phyloP scores from a whole-genome alignment of 768 basidiomycete genomes.

The Podaxis sp. region DNA sequence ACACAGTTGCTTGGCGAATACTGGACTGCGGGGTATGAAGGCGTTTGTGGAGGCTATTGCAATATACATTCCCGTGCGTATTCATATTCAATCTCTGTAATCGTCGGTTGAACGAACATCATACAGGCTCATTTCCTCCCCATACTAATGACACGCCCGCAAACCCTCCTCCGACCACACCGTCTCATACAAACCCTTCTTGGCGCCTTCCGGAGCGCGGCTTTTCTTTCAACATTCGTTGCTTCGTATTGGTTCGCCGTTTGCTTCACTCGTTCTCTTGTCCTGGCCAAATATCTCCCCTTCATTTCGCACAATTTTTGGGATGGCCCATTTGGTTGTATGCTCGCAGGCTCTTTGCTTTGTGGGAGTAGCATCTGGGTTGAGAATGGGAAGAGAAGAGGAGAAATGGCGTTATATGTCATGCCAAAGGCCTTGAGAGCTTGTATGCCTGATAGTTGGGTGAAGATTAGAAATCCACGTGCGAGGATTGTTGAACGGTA shows the following conservation, averaged over 20 bases:
- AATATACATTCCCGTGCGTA: constrained; percentile 68
- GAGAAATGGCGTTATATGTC: constrained; percentile 80
- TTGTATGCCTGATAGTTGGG: constrained; percentile 52
- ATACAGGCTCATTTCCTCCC: constrained; percentile 70
- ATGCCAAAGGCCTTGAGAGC: constrained; percentile 66
- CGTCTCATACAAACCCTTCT: constrained; percentile 38
- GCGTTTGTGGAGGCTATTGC: constrained; percentile 61
- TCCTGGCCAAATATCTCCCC: constrained; percentile 60
- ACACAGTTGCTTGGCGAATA: constrained; percentile 58
- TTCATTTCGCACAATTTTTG: constrained; percentile 71
- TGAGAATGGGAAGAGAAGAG: constrained; percentile 64
- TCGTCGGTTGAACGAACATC: not conserved
- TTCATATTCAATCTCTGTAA: not conserved
- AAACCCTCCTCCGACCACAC: constrained; percentile 41
- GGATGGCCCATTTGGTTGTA: constrained; percentile 72
- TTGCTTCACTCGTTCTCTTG: constrained; percentile 63
- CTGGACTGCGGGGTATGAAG: constrained; percentile 42
- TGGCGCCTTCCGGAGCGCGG: constrained; percentile 58
- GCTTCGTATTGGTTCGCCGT: constrained; percentile 67
- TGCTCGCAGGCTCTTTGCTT: constrained; percentile 59
- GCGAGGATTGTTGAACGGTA: constrained; percentile 52
- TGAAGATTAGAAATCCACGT: constrained; percentile 37
- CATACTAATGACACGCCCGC: constrained; percentile 54
- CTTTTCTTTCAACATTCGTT: constrained; percentile 71
- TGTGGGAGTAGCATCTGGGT: constrained; percentile 80